These are phyloP conservation scores for Phytophthora sp. DNA, from an alignment of 352 stramenopile genomes.

Conservation along the genomic window DNA sequence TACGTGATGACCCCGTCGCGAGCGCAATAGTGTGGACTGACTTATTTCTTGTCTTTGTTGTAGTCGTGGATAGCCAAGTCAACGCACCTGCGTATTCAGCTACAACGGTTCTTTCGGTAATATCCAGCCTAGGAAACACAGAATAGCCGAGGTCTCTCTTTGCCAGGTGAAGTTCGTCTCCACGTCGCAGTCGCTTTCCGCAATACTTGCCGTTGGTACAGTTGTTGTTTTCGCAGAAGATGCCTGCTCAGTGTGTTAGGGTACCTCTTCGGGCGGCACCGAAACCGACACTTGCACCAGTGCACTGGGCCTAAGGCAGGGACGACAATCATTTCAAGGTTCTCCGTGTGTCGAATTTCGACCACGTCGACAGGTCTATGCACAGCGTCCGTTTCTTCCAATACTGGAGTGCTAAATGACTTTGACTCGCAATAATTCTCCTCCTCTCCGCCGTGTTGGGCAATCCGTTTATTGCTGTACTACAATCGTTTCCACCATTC, in stretches of 20 bases:
- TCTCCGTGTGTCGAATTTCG: too few relatives aligned
- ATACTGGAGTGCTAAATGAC: too few relatives aligned
- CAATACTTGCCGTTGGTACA: background rate
- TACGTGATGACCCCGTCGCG: background rate
- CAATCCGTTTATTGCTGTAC: too few relatives aligned
- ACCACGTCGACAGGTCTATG: too few relatives aligned
- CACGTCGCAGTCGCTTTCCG: background rate
- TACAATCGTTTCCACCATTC: too few relatives aligned
- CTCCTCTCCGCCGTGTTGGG: too few relatives aligned
- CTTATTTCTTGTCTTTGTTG: background rate
- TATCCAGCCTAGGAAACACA: background rate
- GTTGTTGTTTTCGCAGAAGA: background rate
- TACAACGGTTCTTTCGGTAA: background rate
- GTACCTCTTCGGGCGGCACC: background rate
- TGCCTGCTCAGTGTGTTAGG: background rate
- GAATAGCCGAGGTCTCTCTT: background rate
- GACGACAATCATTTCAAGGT: too few relatives aligned
- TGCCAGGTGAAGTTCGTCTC: background rate
- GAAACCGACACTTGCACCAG: background rate
- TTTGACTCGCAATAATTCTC: too few relatives aligned
- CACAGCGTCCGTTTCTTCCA: too few relatives aligned
- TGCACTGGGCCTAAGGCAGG: background rate
- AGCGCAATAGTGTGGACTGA: background rate
- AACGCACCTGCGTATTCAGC: background rate
- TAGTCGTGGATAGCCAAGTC: background rate